These are phyloP conservation scores for Fusarium agapanthi DNA, from an alignment of 2,329 filamentous ascomycete genomes.

Conservation along the genomic window DNA sequence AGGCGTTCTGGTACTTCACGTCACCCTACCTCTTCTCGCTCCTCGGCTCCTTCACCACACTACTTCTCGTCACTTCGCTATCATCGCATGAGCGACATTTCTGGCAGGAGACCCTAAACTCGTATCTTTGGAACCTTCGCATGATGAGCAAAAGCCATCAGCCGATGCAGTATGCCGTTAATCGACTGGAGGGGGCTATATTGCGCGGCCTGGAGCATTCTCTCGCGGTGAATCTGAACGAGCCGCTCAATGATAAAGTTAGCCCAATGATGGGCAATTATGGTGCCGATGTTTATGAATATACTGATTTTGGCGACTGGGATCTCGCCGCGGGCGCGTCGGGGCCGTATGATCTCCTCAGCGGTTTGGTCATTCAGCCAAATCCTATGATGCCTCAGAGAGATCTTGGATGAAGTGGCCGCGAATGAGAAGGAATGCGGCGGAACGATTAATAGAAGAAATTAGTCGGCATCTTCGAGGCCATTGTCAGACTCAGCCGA, in stretches of 20 bases:
- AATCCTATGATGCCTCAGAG: conserved; percentile 39
- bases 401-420: conserved; percentile 28
- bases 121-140: conserved; percentile 46
- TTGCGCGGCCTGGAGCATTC: conserved; percentile 50
- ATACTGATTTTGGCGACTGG: conserved; percentile 48
- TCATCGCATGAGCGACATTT: conserved; percentile 45
- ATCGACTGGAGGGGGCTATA: conserved; percentile 50
- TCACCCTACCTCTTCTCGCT: conserved; percentile 52
- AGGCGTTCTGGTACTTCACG: conserved; percentile 52
- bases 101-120: conserved; percentile 48
- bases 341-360: conserved; percentile 45
- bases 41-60: conserved; percentile 50
- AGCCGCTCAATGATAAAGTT: conserved; percentile 43
- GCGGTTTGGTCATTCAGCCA: conserved; percentile 37
- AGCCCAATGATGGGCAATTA: conserved; percentile 43
- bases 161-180: conserved; percentile 50
- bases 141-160: conserved; percentile 50
- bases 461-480: conserved; percentile 33
- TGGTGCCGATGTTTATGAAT: conserved; percentile 42
- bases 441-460: conserved; percentile 6
- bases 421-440: not conserved
- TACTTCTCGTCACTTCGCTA: conserved; percentile 48
- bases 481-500: conserved; percentile 29
- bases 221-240: conserved; percentile 47
- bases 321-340: conserved; percentile 41